Evolutionary conservation across 352 stramenopile genomes (phyloP).

Genomic region (Thraustochytrium striatum): DNA sequence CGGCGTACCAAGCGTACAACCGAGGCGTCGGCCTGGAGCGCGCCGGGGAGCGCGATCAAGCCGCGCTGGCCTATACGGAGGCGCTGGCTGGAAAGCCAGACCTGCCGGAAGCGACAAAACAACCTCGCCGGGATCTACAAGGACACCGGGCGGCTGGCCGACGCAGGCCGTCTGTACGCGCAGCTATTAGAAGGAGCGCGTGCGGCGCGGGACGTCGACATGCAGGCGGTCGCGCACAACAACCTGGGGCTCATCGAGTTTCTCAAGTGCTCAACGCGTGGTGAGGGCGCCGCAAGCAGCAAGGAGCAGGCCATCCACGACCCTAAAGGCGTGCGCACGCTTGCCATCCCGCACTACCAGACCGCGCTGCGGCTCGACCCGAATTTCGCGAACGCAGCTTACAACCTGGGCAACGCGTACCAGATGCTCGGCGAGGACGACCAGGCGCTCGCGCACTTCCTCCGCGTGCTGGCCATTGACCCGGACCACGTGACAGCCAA

Average conservation of each 20-base stretch:
- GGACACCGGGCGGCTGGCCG: background rate
- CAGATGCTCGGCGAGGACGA: constrained; percentile 86
- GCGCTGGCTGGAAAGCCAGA: constrained; percentile 2
- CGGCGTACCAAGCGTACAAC: constrained; percentile 36
- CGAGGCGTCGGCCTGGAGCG: constrained; percentile 1
- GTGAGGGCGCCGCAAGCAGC: background rate
- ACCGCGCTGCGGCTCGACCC: constrained; percentile 83
- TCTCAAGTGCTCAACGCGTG: background rate
- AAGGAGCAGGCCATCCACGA: background rate
- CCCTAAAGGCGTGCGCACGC: background rate
- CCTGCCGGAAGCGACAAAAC: constrained; percentile 22
- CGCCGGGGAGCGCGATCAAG: background rate
- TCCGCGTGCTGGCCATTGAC: constrained; percentile 85
- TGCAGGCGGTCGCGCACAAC: constrained; percentile 64
- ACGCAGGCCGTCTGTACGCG: background rate
- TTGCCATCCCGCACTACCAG: constrained; percentile 60
- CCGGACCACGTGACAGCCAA: constrained; percentile 82
- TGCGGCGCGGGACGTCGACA: background rate
- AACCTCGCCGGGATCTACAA: background rate
- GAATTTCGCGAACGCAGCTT: constrained; percentile 86
- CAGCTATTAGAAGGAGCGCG: background rate
- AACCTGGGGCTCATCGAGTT: constrained; percentile 68
- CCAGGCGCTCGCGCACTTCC: constrained; percentile 86
- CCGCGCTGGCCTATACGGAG: background rate
- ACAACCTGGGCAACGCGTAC: constrained; percentile 86